Conservation (phyloP, 176 grass and related monocot genomes). For the Saccharum officinarum region DNA sequence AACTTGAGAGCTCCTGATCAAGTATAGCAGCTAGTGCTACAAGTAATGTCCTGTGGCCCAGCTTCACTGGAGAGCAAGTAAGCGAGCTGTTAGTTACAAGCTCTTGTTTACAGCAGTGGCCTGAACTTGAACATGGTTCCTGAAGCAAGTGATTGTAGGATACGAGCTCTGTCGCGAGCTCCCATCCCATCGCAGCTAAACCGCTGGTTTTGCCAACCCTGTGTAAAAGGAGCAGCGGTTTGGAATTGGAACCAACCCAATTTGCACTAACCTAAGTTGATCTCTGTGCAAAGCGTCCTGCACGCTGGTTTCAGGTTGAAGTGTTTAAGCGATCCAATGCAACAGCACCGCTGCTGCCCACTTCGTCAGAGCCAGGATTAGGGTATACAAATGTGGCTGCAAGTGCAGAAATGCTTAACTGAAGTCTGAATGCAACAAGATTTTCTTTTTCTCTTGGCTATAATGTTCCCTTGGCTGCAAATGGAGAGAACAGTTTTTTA, state of each 20-base stretch:
- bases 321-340: neutral
- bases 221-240: slow-evolving; percentile 2
- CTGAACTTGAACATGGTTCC: slow-evolving; percentile 34
- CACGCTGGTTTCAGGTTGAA: slow-evolving; percentile 8
- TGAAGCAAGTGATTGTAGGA: slow-evolving; percentile 25
- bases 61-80: neutral
- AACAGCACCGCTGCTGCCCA: neutral
- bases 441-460: neutral
- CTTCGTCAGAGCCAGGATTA: neutral
- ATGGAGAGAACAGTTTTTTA: neutral
- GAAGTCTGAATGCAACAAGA: neutral
- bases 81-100: neutral
- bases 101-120: neutral
- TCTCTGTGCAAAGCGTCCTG: neutral
- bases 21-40: too few species aligned
- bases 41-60: neutral
- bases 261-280: slow-evolving; percentile 22
- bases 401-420: neutral
- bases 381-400: neutral
- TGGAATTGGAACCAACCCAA: slow-evolving; percentile 12
- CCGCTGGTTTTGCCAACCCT: slow-evolving; percentile 9
- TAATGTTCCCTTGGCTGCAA: too few species aligned
- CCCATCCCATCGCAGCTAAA: slow-evolving; percentile 21
- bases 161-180: neutral
- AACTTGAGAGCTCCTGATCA: too few species aligned